Evolutionary conservation across 345 rosid species (phyloP), one percentile per base, ranked within the genome.

Genomic region (Euclidium syriacum): DNA sequence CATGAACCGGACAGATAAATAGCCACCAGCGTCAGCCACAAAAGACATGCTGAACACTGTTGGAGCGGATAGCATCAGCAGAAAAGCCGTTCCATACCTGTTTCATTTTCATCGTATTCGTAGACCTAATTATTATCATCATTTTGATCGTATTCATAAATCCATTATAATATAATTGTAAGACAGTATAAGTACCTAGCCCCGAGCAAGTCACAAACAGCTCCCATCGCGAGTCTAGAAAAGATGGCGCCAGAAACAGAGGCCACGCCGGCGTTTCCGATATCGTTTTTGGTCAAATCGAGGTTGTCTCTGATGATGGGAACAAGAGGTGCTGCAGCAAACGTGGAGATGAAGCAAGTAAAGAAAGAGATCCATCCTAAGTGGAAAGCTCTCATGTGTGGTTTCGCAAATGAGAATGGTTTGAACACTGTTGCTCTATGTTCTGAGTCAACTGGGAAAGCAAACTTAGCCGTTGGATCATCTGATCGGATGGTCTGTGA

Each of bases 341-440:
- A 86, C 2, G 91, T 88, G 24, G 96, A 88, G 59, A 86, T 77
- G 40, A 88, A 86, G 65, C 85, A 84, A 38, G 85, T 79, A 82
- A 77, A 86, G 74, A 88, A 88, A 43, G 96, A 88, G 62, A 86
- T 70, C 96, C 94, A 84, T 12, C 88, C 81, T 10, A 88, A 77
- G 58, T 84, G 96, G 63, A 88, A 84, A 5, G 94, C 82, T 65
- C 85, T 70, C 96, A 86, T 86, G 75, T 86, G 91, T 25, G 96
- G 96, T 24, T 82, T 78, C 1, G 87, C 83, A 0, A 84, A 64
- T 2, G 96, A 89, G 26, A 82, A 74, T 19, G 74, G 48, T 63
- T 78, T 84, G 66, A 83, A 78, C 40, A 65, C 85, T 50, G 65
- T 81, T 34, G 96, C 84, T 50, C 79, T 86, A 76, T 86, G 95